Evolutionary conservation across 306 rosid species (phyloP).

Genomic region (Ziziphus jujuba): DNA sequence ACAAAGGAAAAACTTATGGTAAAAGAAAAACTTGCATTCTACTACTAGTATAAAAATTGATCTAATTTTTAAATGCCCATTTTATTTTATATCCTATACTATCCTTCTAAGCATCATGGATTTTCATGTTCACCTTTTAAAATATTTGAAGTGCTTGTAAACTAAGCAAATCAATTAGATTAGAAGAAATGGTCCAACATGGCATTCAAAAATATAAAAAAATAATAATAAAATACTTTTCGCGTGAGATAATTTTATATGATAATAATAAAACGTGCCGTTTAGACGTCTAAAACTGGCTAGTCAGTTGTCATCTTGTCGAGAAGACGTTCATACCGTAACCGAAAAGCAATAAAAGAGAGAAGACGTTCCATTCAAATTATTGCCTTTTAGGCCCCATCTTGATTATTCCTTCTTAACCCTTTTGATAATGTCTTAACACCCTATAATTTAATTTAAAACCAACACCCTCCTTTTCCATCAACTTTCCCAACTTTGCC

Average conservation of each 20-base stretch:
- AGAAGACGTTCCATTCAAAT: constrained; percentile 55
- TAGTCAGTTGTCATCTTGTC: constrained; percentile 13
- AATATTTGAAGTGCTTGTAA: no score
- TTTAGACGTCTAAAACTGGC: constrained; percentile 7
- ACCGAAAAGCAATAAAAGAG: constrained; percentile 56
- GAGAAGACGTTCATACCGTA: constrained; percentile 39
- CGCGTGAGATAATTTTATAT: background rate
- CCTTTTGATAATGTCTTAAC: constrained; percentile 63
- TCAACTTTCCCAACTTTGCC: constrained; percentile 14
- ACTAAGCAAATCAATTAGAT: no score
- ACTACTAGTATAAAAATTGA: no score
- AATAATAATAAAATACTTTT: background rate
- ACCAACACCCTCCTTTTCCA: background rate
- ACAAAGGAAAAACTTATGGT: no score
- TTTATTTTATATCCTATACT: no score
- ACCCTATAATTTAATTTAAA: constrained; percentile 46
- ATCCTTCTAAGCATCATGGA: no score
- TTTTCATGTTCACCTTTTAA: no score
- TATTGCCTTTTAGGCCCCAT: constrained; percentile 54
- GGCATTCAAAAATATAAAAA: background rate
- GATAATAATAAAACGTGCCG: constrained; percentile 18
- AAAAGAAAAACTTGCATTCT: no score
- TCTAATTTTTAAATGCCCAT: no score
- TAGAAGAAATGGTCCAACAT: no score
- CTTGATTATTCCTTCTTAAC: constrained; percentile 60